Conservation (phyloP, 176 grass and related monocot species). For the Canna indica region DNA sequence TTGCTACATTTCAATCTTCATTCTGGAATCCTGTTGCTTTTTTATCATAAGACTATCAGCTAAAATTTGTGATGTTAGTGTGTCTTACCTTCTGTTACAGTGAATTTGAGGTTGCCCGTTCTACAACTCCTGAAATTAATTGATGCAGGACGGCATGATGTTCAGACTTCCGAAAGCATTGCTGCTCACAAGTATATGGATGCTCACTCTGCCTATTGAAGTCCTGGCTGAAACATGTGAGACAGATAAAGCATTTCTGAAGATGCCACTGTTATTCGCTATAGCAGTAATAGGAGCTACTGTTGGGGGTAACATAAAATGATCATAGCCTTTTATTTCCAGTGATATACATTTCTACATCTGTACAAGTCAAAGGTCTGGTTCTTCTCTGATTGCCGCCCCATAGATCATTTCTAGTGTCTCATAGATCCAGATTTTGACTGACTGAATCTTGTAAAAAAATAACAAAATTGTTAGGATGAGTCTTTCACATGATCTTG, state of each 20-base stretch:
- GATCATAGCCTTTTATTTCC: not conserved
- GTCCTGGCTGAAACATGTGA: conserved; percentile 39
- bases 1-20: too few species aligned
- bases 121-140: conserved; percentile 8
- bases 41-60: not conserved
- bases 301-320: conserved; percentile 11
- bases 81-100: too few species aligned
- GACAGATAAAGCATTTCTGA: conserved; percentile 25
- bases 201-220: conserved; percentile 35
- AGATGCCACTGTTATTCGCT: conserved; percentile 59
- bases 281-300: conserved; percentile 29
- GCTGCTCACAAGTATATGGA: conserved; percentile 31
- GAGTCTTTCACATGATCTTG: too few species aligned
- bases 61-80: not conserved
- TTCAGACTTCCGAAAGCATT: conserved; percentile 23
- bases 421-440: not conserved
- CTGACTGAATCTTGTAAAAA: too few species aligned
- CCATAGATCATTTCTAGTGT: not conserved
- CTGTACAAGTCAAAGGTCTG: not conserved
- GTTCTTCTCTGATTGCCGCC: not conserved
- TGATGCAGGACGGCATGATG: conserved; percentile 27
- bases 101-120: not conserved
- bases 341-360: not conserved
- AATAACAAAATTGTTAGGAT: too few species aligned
- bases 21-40: too few species aligned